These are phyloP conservation scores for Schwanniomyces vanrijiae DNA, from an alignment of 805 yeast genomes.

Conservation along the genomic window DNA sequence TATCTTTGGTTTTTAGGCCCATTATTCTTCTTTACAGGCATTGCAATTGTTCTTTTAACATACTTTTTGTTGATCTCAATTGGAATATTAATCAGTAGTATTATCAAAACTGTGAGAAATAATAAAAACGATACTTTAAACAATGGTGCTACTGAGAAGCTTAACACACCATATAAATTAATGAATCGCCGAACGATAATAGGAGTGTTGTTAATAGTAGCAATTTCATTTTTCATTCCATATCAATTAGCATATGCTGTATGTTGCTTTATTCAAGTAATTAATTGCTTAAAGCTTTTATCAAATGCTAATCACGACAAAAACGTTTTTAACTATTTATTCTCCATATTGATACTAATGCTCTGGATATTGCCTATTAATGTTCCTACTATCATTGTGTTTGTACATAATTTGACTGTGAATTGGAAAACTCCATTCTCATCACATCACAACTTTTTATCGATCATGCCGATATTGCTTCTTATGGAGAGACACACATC, in stretches of 20 bases:
- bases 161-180: not conserved
- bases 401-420: conserved; percentile 73
- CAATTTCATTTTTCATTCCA: conserved; percentile 66
- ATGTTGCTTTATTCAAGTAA: conserved; percentile 55
- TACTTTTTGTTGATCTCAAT: conserved; percentile 22
- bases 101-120: not conserved
- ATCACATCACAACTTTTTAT: conserved; percentile 80
- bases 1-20: conserved; percentile 61
- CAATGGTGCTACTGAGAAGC: not conserved
- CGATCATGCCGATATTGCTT: conserved; percentile 70
- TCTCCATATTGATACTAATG: conserved; percentile 66
- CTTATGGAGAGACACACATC: conserved; percentile 55
- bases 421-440: conserved; percentile 83
- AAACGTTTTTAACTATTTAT: conserved; percentile 55
- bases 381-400: conserved; percentile 75
- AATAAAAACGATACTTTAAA: not conserved
- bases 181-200: conserved; percentile 26
- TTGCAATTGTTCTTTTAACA: conserved; percentile 41
- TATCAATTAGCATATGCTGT: conserved; percentile 76
- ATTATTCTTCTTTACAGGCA: conserved; percentile 47
- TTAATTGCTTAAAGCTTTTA: conserved; percentile 44
- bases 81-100: conserved; percentile 7
- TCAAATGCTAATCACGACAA: conserved; percentile 6
- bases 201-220: conserved; percentile 34
- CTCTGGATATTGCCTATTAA: conserved; percentile 79